Conservation (phyloP, 2,329 filamentous ascomycete genomes). For the Trichophyton benhamiae region DNA sequence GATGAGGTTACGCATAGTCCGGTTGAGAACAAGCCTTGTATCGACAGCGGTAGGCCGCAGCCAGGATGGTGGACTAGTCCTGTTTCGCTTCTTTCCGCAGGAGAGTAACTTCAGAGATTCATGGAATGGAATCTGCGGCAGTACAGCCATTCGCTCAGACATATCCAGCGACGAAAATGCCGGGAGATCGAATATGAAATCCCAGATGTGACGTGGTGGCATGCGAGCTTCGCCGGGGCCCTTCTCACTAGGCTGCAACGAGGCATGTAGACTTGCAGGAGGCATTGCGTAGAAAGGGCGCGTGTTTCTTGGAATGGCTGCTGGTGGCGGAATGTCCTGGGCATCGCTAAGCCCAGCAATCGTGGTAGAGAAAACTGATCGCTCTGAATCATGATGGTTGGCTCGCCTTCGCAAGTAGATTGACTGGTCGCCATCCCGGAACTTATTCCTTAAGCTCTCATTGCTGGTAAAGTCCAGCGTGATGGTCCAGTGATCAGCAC, state of each 20-base stretch:
- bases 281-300: constrained; percentile 13
- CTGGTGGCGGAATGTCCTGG: constrained; percentile 31
- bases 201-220: constrained; percentile 42
- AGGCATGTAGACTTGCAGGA: constrained; percentile 18
- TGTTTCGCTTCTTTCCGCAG: constrained; percentile 31
- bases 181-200: constrained; percentile 60
- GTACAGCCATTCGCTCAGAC: constrained; percentile 53
- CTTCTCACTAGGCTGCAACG: neutral
- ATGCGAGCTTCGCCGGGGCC: constrained; percentile 18
- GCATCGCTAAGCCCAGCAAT: constrained; percentile 59
- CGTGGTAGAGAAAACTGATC: constrained; percentile 59
- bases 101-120: constrained; percentile 16
- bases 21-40: constrained; percentile 54
- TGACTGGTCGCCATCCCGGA: constrained; percentile 54
- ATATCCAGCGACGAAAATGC: constrained; percentile 44
- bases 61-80: constrained; percentile 36
- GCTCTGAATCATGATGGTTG: constrained; percentile 44
- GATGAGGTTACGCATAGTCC: constrained; percentile 27
- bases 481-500: constrained; percentile 65
- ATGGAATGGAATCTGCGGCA: constrained; percentile 37
- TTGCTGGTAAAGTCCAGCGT: constrained; percentile 60
- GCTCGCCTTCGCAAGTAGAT: constrained; percentile 62
- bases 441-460: constrained; percentile 49
- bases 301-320: constrained; percentile 8
- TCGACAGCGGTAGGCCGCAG: constrained; percentile 55